phyloP scores from a whole-genome alignment of 2,329 filamentous ascomycete species.

The Cytospora piceae region DNA sequence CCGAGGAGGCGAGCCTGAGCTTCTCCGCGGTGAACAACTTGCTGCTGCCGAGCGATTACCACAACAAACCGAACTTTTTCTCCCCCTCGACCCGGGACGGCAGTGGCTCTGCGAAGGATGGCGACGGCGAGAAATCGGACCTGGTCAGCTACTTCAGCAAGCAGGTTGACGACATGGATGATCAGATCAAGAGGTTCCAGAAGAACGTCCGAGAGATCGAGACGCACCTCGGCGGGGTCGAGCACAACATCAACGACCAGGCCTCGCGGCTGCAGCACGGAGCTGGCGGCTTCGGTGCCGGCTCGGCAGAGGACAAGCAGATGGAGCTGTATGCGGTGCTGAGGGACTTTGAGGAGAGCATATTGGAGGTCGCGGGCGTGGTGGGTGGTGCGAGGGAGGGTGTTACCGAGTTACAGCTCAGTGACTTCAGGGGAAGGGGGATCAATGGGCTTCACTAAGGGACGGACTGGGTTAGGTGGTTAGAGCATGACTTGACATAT shows the following conservation, averaged over 20 bases:
- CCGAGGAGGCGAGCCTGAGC: conserved; percentile 47
- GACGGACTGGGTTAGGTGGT: conserved; percentile 16
- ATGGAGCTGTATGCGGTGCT: conserved; percentile 61
- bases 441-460: conserved; percentile 32
- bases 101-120: conserved; percentile 46
- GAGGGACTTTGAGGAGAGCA: conserved; percentile 67
- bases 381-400: conserved; percentile 64
- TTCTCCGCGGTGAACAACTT: conserved; percentile 53
- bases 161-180: conserved; percentile 64
- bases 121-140: conserved; percentile 50
- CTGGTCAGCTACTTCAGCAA: conserved; percentile 67
- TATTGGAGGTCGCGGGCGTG: conserved; percentile 64
- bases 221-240: conserved; percentile 65
- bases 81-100: conserved; percentile 42
- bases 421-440: conserved; percentile 45
- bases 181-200: conserved; percentile 60
- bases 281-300: conserved; percentile 41
- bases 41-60: conserved; percentile 54
- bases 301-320: conserved; percentile 49
- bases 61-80: conserved; percentile 47
- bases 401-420: conserved; percentile 60
- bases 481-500: neutral
- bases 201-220: conserved; percentile 67
- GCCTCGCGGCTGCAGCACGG: conserved; percentile 57
- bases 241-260: conserved; percentile 62